These are phyloP conservation scores for Wickerhamiella brachini DNA, from an alignment of 805 yeast genomes.

Conservation along the genomic window DNA sequence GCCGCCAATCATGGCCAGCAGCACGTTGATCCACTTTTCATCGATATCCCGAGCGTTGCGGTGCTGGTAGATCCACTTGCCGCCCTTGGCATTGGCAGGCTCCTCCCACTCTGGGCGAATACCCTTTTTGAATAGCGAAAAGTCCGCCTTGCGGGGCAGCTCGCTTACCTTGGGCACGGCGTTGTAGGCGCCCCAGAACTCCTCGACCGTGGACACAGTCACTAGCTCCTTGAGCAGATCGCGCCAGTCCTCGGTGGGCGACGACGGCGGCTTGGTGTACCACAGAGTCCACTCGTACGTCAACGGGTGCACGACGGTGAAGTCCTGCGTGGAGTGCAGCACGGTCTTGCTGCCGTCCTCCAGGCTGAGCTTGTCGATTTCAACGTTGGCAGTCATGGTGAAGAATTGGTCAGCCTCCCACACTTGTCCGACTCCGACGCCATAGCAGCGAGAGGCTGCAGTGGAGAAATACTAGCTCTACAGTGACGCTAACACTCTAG, in stretches of 20 bases:
- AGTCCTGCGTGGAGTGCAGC: slow-evolving; percentile 37
- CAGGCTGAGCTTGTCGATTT: slow-evolving; percentile 16
- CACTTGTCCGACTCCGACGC: too few relatives aligned
- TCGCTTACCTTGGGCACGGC: slow-evolving; percentile 85
- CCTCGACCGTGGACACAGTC: slow-evolving; percentile 88
- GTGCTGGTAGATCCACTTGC: slow-evolving; percentile 81
- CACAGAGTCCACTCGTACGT: slow-evolving; percentile 89
- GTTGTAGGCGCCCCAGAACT: slow-evolving; percentile 96
- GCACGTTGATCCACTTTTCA: slow-evolving; percentile 63
- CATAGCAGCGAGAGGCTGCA: too few relatives aligned
- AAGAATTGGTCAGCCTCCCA: background rate
- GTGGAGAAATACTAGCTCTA: too few relatives aligned
- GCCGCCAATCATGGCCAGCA: slow-evolving; percentile 88
- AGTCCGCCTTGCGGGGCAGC: slow-evolving; percentile 83
- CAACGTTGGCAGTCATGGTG: slow-evolving; percentile 1
- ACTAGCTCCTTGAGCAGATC: slow-evolving; percentile 87
- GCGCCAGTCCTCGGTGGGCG: slow-evolving; percentile 67
- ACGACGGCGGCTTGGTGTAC: slow-evolving; percentile 88
- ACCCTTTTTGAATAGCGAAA: slow-evolving; percentile 86
- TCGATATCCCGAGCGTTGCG: slow-evolving; percentile 44
- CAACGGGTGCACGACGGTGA: slow-evolving; percentile 76
- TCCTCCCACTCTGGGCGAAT: slow-evolving; percentile 99
- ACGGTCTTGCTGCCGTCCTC: slow-evolving; percentile 32
- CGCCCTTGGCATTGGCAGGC: slow-evolving; percentile 71
- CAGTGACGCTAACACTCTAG: too few relatives aligned